Percentiles rank a stretch among this genome's conserved stretches.
Evolutionary conservation across 768 basidiomycete genomes (phyloP).

Genomic region (Russula ochroleuca): DNA sequence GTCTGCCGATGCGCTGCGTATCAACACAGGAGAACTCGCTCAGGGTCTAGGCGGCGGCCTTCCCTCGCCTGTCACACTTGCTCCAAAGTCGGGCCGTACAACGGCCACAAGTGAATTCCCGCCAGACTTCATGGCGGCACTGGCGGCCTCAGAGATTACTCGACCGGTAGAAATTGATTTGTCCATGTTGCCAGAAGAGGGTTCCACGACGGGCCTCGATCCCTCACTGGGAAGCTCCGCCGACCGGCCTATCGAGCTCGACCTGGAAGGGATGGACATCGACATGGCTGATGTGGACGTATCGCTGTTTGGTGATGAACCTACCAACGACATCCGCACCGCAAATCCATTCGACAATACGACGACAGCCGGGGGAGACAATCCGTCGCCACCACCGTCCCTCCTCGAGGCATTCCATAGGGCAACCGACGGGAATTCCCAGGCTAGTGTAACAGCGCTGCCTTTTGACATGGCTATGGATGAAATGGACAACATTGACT

Average conservation of each 20-base stretch:
- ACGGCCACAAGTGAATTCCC: constrained; percentile 45
- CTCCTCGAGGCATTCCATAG: constrained; percentile 20
- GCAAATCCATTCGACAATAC: constrained; percentile 30
- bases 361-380: constrained; percentile 9
- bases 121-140: constrained; percentile 60
- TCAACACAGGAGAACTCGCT: constrained; percentile 59
- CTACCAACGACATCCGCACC: constrained; percentile 29
- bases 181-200: constrained; percentile 32
- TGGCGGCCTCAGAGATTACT: constrained; percentile 34
- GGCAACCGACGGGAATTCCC: constrained; percentile 13
- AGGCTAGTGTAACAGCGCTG: constrained; percentile 26
- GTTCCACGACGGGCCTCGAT: constrained; percentile 34
- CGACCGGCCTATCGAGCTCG: constrained; percentile 79
- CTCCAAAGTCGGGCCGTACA: constrained; percentile 65
- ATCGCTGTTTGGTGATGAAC: constrained; percentile 49
- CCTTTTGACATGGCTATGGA: constrained; percentile 45
- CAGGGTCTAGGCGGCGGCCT: constrained; percentile 56
- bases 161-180: constrained; percentile 56
- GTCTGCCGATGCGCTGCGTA: constrained; percentile 60
- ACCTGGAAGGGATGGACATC: constrained; percentile 64
- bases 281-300: constrained; percentile 47
- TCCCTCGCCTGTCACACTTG: constrained; percentile 75
- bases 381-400: constrained; percentile 30
- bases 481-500: constrained; percentile 12
- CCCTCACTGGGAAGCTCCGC: constrained; percentile 54